phyloP scores from a whole-genome alignment of 2,329 filamentous ascomycete genomes.

The Trichoderma citrinoviride region DNA sequence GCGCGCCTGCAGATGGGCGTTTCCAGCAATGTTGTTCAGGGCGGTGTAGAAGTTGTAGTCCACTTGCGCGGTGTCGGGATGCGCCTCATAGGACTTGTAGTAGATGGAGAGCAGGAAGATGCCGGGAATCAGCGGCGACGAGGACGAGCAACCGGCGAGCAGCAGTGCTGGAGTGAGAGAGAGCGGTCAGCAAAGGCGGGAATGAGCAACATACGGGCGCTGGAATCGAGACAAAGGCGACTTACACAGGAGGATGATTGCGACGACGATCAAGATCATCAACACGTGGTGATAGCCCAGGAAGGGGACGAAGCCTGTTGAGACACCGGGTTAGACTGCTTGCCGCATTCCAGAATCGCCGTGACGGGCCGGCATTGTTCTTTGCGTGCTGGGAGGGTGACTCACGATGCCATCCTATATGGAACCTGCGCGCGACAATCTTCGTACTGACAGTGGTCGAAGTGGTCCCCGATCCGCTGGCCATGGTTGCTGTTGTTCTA shows the following conservation, averaged over 20 bases:
- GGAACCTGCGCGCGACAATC: slow-evolving; percentile 39
- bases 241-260: slow-evolving; percentile 94
- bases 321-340: slow-evolving; percentile 9
- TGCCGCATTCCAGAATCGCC: slow-evolving; percentile 26
- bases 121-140: slow-evolving; percentile 87
- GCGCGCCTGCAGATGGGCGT: slow-evolving; percentile 79
- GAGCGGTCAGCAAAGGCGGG: not conserved
- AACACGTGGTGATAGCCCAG: slow-evolving; percentile 80
- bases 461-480: slow-evolving; percentile 28
- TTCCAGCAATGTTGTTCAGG: slow-evolving; percentile 85
- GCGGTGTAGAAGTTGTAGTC: slow-evolving; percentile 83
- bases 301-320: slow-evolving; percentile 62
- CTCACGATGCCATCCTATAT: slow-evolving; percentile 51
- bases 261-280: slow-evolving; percentile 92
- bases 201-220: slow-evolving; percentile 22
- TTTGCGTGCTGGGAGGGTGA: slow-evolving; percentile 23
- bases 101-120: slow-evolving; percentile 99
- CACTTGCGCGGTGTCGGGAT: slow-evolving; percentile 82
- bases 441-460: slow-evolving; percentile 23
- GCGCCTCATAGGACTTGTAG: slow-evolving; percentile 82
- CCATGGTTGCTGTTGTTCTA: not conserved
- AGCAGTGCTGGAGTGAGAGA: slow-evolving; percentile 64
- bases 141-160: slow-evolving; percentile 93
- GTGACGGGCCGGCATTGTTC: not conserved
- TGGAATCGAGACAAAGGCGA: slow-evolving; percentile 27